phyloP scores from a whole-genome alignment of 257 asterid genomes.

The Parsonsia alboflavescens region DNA sequence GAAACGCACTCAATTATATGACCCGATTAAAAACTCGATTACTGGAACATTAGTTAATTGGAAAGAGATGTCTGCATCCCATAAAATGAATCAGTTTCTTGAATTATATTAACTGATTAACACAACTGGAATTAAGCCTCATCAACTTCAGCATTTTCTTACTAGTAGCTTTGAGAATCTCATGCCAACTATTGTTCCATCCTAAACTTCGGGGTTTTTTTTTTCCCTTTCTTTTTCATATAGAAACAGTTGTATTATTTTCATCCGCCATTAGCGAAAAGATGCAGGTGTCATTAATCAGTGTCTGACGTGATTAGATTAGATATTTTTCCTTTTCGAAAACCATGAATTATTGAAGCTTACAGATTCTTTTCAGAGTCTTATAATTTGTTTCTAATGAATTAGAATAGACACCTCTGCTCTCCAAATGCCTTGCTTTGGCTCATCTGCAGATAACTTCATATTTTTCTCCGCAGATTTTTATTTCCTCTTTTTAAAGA shows the following conservation, averaged over 20 bases:
- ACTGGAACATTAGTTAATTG: too few relatives aligned
- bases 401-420: constrained; percentile 18
- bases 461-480: not conserved
- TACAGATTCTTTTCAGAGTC: constrained; percentile 4
- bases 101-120: not conserved
- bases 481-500: not conserved
- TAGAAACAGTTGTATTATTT: constrained; percentile 10
- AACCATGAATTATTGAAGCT: not conserved
- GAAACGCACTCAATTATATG: too few relatives aligned
- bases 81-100: too few relatives aligned
- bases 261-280: not conserved
- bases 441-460: constrained; percentile 7
- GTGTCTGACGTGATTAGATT: not conserved
- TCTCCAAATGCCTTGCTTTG: constrained; percentile 19
- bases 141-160: constrained; percentile 1
- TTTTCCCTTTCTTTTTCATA: not conserved
- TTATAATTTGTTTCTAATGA: not conserved
- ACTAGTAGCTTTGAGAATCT: not conserved
- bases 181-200: constrained; percentile 13
- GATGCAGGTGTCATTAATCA: not conserved
- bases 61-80: too few relatives aligned
- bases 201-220: not conserved
- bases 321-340: not conserved
- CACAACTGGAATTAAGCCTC: not conserved
- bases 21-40: too few relatives aligned